A percentile compares a stretch with the other conserved stretches of the same genome.
Conservation (phyloP, 2,329 filamentous ascomycete species). For the Hortaea sp. region DNA sequence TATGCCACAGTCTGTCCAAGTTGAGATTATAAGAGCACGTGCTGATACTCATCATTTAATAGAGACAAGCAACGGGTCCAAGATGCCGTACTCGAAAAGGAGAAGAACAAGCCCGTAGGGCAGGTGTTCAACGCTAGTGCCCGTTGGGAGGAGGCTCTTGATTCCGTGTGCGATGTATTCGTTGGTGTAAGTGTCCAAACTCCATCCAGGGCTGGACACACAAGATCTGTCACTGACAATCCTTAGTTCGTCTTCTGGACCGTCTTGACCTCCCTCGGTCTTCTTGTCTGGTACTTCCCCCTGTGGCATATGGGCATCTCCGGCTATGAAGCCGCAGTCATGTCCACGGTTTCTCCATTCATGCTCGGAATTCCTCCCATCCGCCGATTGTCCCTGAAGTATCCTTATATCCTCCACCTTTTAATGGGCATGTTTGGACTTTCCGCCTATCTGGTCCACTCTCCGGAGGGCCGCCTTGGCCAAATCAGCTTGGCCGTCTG, state of each 20-base stretch:
- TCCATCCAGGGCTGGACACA: conserved; percentile 2
- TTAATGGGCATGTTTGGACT: conserved; percentile 74
- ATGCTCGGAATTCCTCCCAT: conserved; percentile 63
- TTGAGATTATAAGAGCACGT: conserved; percentile 3
- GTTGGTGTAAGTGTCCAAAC: conserved; percentile 57
- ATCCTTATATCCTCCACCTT: conserved; percentile 54
- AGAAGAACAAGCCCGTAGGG: conserved; percentile 62
- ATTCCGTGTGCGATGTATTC: conserved; percentile 81
- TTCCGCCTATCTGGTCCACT: conserved; percentile 63
- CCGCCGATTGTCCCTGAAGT: conserved; percentile 56
- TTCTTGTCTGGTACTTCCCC: conserved; percentile 95
- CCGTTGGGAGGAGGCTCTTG: conserved; percentile 62
- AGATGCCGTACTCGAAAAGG: conserved; percentile 25
- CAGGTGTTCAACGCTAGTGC: conserved; percentile 63
- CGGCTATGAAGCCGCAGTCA: conserved; percentile 82
- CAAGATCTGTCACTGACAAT: background rate
- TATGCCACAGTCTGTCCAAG: conserved; percentile 35
- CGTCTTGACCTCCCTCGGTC: conserved; percentile 76
- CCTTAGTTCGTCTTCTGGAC: conserved; percentile 87
- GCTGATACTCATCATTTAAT: conserved; percentile 4
- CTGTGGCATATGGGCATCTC: conserved; percentile 99
- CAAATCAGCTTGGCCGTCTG: conserved; percentile 70
- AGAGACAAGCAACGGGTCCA: conserved; percentile 21
- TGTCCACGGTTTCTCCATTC: conserved; percentile 72
- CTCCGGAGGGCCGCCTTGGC: conserved; percentile 67